Evolutionary conservation across 805 yeast genomes (phyloP).

Genomic region (Hanseniaspora osmophila): DNA sequence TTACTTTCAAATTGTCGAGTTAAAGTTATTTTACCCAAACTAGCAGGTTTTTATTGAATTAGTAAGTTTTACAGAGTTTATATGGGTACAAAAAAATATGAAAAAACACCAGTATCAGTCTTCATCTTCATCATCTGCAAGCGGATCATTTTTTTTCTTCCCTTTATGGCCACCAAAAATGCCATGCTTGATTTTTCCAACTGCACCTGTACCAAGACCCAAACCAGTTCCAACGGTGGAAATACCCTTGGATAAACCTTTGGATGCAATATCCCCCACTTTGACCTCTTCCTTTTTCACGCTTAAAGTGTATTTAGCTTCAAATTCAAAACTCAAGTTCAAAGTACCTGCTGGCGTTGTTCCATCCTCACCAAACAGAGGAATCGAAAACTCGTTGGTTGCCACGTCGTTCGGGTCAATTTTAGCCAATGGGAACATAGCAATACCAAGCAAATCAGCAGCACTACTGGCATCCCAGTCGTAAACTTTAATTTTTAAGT

Average conservation of each 20-base stretch:
- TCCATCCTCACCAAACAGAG: slow-evolving; percentile 29
- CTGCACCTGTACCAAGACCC: slow-evolving; percentile 20
- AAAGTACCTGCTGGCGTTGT: slow-evolving; percentile 42
- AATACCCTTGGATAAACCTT: slow-evolving; percentile 34
- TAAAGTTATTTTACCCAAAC: too few species aligned
- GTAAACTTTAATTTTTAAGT: slow-evolving; percentile 40
- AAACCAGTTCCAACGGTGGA: slow-evolving; percentile 31
- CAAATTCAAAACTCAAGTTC: slow-evolving; percentile 44
- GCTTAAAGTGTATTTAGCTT: slow-evolving; percentile 52
- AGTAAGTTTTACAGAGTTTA: too few species aligned
- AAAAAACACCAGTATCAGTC: too few species aligned
- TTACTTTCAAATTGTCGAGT: too few species aligned
- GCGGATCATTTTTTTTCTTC: neutral
- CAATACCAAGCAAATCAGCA: slow-evolving; percentile 71
- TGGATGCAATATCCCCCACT: slow-evolving; percentile 36
- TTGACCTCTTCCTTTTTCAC: slow-evolving; percentile 27
- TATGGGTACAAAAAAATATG: too few species aligned
- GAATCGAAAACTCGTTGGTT: slow-evolving; percentile 36
- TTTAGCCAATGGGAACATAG: slow-evolving; percentile 39
- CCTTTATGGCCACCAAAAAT: slow-evolving; percentile 23
- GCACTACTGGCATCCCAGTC: slow-evolving; percentile 94
- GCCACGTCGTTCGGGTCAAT: slow-evolving; percentile 39
- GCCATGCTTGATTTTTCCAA: slow-evolving; percentile 27
- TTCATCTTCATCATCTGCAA: neutral
- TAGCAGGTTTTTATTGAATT: too few species aligned